Evolutionary conservation across 805 yeast genomes (phyloP), one percentile per base, ranked within the genome.

Genomic region (Zygosaccharomyces lentus): DNA sequence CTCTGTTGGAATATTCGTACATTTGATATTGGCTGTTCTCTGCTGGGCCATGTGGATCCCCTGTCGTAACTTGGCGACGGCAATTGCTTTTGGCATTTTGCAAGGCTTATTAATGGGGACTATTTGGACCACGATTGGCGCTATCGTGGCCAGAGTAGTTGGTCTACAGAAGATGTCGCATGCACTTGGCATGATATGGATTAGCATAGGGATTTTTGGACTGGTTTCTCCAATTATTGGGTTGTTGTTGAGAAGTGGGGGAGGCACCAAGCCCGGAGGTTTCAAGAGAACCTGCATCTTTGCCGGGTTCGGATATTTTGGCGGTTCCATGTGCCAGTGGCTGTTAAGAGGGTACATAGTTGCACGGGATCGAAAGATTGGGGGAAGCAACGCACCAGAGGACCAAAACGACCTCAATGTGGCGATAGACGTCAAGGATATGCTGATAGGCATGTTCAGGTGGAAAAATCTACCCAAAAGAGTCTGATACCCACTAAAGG

Each of bases 211-310:
- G 7, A 47, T 65, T 0, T 66, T 76, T 26, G 78, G 79, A 2
- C 60, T 77, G n/a, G 74, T 71, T 1, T 73, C 86, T 1, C 87
- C 87, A 1, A 72, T 81, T 17, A 74, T 82, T 48, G 87, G 87
- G 5, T 68, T 79, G 13, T 62, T 73, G 9, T 65, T 81, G 38
- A 78, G 77, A 47, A 49, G 61, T 3, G 25, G 48, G 4, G 36
- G 54, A 10, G 31, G 36, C 3, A 39, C 54, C n/a, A 51, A 55
- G 17, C 57, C 58, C 6, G 61, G 66, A 7, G 79, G 75, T 53
- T 82, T 80, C 62, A 55, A 64, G 17, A 55, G 77, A 50, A 78
- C 84, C 7, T 70, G 82, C 0, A 69, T 81, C 1, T 82, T 81
- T 58, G 76, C 81, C 16, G 88, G 87, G 0, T 58, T 68, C n/a